Conservation (phyloP, 441 rosid species). For the Populus hybrid region DNA sequence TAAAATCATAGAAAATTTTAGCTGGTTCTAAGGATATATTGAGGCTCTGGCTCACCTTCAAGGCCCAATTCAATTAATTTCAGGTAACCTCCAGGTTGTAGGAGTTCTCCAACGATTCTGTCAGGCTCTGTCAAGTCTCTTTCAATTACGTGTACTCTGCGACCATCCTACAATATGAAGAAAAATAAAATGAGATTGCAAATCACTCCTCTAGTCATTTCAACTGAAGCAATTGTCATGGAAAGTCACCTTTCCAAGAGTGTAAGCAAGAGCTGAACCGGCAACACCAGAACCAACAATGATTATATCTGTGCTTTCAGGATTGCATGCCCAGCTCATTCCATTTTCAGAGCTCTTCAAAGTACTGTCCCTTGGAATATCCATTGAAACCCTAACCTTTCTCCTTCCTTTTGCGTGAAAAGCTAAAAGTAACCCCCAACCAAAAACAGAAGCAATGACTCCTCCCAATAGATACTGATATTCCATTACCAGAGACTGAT, state of each 20-base stretch:
- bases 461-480: background rate
- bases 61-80: slow-evolving; percentile 20
- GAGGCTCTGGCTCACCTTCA: slow-evolving; percentile 9
- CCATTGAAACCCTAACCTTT: background rate
- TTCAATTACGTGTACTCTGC: slow-evolving; percentile 19
- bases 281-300: slow-evolving; percentile 29
- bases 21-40: background rate
- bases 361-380: background rate
- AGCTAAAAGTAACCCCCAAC: background rate
- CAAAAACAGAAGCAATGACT: background rate
- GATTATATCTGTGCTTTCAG: slow-evolving; percentile 11
- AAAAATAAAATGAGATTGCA: background rate
- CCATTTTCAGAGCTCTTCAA: background rate
- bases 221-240: background rate
- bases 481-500: background rate
- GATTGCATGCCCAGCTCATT: background rate
- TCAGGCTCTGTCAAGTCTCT: slow-evolving; percentile 19
- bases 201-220: background rate
- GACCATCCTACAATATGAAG: slow-evolving; percentile 12
- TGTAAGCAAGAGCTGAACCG: slow-evolving; percentile 26
- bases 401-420: background rate
- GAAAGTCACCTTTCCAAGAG: slow-evolving; percentile 20
- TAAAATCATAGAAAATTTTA: background rate
- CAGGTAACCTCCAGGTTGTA: slow-evolving; percentile 20
- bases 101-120: slow-evolving; percentile 19